Evolutionary conservation across 108 stramenopile species (phyloP).

Genomic region (Stephanodiscus minutulus): DNA sequence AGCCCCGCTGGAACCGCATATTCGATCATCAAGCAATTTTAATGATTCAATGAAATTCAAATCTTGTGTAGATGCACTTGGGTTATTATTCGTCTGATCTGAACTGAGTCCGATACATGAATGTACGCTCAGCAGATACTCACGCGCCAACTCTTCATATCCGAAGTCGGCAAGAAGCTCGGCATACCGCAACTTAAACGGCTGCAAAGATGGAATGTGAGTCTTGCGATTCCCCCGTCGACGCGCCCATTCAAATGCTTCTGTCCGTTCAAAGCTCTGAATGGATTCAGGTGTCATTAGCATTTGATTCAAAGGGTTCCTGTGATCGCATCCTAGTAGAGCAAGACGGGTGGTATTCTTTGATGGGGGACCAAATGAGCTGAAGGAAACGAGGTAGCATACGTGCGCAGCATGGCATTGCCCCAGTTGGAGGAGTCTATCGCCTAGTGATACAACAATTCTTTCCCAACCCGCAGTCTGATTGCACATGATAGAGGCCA

Average conservation of each 20-base stretch:
- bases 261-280: constrained; percentile 71
- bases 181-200: constrained; percentile 81
- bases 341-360: constrained; percentile 52
- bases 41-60: constrained; percentile 29
- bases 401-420: constrained; percentile 73
- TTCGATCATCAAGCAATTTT: constrained; percentile 48
- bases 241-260: constrained; percentile 92
- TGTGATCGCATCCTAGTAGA: constrained; percentile 76
- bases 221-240: constrained; percentile 78
- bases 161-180: constrained; percentile 75
- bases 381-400: constrained; percentile 84
- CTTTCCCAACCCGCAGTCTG: constrained; percentile 75
- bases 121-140: constrained; percentile 63
- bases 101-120: constrained; percentile 39
- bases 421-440: constrained; percentile 65
- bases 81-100: constrained; percentile 12
- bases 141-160: constrained; percentile 48
- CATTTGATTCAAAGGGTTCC: constrained; percentile 23
- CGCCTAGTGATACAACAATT: constrained; percentile 77
- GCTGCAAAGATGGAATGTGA: constrained; percentile 61
- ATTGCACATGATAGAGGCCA: constrained; percentile 46
- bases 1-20: constrained; percentile 37
- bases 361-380: constrained; percentile 54
- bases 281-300: constrained; percentile 64
- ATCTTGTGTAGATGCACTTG: constrained; percentile 11